phyloP scores from a whole-genome alignment of 768 basidiomycete genomes.

The Lactarius indigo region DNA sequence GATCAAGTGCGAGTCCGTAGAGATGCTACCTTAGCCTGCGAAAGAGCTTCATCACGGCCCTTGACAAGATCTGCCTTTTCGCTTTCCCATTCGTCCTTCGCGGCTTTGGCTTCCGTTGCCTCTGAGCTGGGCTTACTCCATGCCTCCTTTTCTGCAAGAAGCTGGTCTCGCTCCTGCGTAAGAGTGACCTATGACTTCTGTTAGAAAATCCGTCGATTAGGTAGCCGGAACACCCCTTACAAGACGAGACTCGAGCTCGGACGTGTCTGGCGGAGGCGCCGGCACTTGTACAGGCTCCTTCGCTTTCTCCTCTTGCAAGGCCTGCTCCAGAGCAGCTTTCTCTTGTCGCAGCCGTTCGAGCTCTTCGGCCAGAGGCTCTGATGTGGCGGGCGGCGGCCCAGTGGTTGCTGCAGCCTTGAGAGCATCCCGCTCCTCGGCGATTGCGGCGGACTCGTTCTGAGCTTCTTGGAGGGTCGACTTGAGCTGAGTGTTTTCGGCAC shows the following conservation, averaged over 20 bases:
- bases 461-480: slow-evolving; percentile 26
- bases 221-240: slow-evolving; percentile 31
- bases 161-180: slow-evolving; percentile 55
- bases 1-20: background rate
- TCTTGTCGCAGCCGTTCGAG: slow-evolving; percentile 35
- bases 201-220: background rate
- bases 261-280: slow-evolving; percentile 20
- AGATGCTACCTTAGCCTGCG: slow-evolving; percentile 53
- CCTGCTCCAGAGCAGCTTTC: slow-evolving; percentile 38
- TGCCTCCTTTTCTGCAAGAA: slow-evolving; percentile 57
- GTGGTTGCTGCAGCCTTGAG: slow-evolving; percentile 36
- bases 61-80: slow-evolving; percentile 59
- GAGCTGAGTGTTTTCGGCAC: slow-evolving; percentile 20
- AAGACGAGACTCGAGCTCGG: slow-evolving; percentile 30
- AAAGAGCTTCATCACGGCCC: slow-evolving; percentile 55
- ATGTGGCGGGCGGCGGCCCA: background rate
- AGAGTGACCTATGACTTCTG: slow-evolving; percentile 43
- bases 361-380: slow-evolving; percentile 25
- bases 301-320: slow-evolving; percentile 38
- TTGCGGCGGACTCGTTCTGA: slow-evolving; percentile 25
- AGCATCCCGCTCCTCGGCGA: slow-evolving; percentile 30
- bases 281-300: slow-evolving; percentile 14
- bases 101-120: slow-evolving; percentile 24
- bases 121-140: slow-evolving; percentile 33
- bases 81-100: slow-evolving; percentile 46